Conservation (phyloP, 202 grass and related monocot species). For the Zoysia matrella region DNA sequence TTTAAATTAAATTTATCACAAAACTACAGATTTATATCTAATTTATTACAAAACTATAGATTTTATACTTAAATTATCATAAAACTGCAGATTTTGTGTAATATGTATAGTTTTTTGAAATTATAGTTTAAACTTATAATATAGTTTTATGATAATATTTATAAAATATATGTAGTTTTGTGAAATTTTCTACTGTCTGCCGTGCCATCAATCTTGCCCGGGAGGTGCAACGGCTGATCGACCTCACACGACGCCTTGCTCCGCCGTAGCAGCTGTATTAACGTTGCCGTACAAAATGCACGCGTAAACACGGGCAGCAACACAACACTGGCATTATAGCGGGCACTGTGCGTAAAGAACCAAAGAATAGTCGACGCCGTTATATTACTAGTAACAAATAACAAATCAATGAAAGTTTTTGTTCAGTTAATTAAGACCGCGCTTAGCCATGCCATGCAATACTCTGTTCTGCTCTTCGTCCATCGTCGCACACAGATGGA, state of each 20-base stretch:
- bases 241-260: background rate
- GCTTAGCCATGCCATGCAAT: background rate
- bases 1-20: too few species aligned
- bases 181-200: background rate
- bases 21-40: too few species aligned
- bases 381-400: background rate
- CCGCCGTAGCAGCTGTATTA: background rate
- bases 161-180: too few species aligned
- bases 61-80: too few species aligned
- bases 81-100: too few species aligned
- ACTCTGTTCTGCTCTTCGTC: background rate
- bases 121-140: too few species aligned
- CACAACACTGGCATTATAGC: background rate
- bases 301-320: background rate
- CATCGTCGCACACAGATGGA: background rate
- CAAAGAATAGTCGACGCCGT: background rate
- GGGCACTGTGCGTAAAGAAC: slow-evolving; percentile 4
- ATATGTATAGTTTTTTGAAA: too few species aligned
- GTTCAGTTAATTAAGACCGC: background rate
- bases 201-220: slow-evolving; percentile 1
- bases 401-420: slow-evolving; percentile 8
- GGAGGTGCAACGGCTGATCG: background rate
- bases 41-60: too few species aligned
- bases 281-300: background rate
- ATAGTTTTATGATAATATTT: too few species aligned